A percentile compares a stretch with the other conserved stretches of the same genome.
Evolutionary conservation across 2,329 filamentous ascomycete genomes (phyloP).

Genomic region (Colletotrichum lini): DNA sequence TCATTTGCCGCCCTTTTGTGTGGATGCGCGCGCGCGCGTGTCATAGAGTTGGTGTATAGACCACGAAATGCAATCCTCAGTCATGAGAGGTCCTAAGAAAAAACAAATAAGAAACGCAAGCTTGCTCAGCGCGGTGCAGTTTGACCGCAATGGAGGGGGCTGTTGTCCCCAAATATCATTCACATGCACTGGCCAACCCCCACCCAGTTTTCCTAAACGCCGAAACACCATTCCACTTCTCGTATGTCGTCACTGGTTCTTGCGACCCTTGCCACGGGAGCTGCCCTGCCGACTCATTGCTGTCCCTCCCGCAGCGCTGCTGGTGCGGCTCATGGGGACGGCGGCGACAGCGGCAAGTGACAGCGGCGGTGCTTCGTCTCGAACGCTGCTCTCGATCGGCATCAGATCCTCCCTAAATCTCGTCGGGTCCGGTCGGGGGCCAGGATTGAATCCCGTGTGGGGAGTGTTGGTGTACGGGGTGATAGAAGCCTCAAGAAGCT

Average conservation of each 20-base stretch:
- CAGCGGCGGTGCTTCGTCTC: constrained; percentile 55
- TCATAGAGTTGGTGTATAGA: constrained; percentile 16
- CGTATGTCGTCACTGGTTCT: constrained; percentile 47
- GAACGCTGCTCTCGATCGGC: constrained; percentile 60
- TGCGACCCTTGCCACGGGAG: constrained; percentile 62
- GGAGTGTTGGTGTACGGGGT: constrained; percentile 62
- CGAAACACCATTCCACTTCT: constrained; percentile 28
- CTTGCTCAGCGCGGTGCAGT: constrained; percentile 23
- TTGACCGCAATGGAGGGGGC: constrained; percentile 16
- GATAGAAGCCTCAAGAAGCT: constrained; percentile 69
- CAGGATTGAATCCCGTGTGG: constrained; percentile 64
- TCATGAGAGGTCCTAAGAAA: constrained; percentile 9
- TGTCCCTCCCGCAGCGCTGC: constrained; percentile 65
- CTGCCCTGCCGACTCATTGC: constrained; percentile 71
- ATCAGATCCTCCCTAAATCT: constrained; percentile 65
- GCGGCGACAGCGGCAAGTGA: constrained; percentile 50
- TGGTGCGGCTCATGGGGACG: constrained; percentile 69
- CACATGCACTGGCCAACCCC: constrained; percentile 5
- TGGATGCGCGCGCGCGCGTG: background rate
- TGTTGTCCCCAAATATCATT: constrained; percentile 12
- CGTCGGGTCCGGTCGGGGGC: constrained; percentile 63
- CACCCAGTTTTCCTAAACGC: constrained; percentile 30
- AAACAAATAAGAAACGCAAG: constrained; percentile 14
- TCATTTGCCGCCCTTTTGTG: constrained; percentile 21
- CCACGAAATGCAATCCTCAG: constrained; percentile 21